These are phyloP conservation scores for Diaporthe destruens DNA, from an alignment of 2,329 filamentous ascomycete species.

Conservation along the genomic window DNA sequence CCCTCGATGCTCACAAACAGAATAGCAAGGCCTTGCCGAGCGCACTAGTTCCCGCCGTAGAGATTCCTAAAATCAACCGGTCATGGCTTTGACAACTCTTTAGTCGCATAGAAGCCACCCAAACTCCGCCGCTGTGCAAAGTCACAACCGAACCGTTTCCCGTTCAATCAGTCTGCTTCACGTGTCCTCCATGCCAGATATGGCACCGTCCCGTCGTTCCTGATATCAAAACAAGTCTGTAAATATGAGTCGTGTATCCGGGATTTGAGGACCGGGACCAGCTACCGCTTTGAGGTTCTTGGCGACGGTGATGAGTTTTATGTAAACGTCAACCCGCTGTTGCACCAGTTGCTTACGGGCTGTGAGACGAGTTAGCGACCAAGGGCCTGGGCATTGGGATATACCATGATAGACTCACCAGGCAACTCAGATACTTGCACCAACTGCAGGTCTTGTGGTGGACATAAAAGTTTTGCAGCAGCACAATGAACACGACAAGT, in stretches of 20 bases:
- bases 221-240: slow-evolving; percentile 3
- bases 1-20: not conserved
- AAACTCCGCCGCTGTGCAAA: slow-evolving; percentile 46
- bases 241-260: not conserved
- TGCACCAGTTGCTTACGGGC: slow-evolving; percentile 78
- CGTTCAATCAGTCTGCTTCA: not conserved
- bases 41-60: not conserved
- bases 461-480: slow-evolving; percentile 92
- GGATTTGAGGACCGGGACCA: slow-evolving; percentile 29
- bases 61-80: not conserved
- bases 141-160: slow-evolving; percentile 7
- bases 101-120: slow-evolving; percentile 17
- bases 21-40: not conserved
- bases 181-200: not conserved
- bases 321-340: slow-evolving; percentile 53
- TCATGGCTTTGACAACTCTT: not conserved
- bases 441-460: slow-evolving; percentile 82
- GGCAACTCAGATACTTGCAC: slow-evolving; percentile 95
- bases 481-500: slow-evolving; percentile 85
- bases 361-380: slow-evolving; percentile 50
- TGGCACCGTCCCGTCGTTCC: not conserved
- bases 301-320: slow-evolving; percentile 42
- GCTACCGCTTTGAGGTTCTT: slow-evolving; percentile 44
- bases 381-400: not conserved
- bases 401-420: slow-evolving; percentile 72